Evolutionary conservation across 345 rosid species (phyloP).

Genomic region (Populus ilicifolia): DNA sequence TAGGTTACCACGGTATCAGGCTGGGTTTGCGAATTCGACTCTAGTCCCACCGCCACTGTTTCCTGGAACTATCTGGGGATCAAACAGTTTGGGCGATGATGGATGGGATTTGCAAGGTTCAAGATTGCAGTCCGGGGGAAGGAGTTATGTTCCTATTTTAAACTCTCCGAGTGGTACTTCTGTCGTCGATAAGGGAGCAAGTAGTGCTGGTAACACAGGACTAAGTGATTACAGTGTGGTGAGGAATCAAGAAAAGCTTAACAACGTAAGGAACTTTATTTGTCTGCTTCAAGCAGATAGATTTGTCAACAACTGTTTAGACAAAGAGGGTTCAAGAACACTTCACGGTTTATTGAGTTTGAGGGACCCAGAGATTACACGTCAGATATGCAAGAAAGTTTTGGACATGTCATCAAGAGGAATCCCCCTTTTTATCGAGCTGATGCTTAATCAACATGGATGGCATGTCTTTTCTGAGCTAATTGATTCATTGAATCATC

Average conservation of each 20-base stretch:
- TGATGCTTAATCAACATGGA: constrained; percentile 19
- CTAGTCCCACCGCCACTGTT: not conserved
- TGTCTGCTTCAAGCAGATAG: not conserved
- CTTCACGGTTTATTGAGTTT: not conserved
- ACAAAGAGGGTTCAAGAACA: constrained; percentile 7
- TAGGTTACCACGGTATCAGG: not conserved
- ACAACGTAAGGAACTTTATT: not conserved
- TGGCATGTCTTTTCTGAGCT: constrained; percentile 17
- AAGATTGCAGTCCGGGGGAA: not conserved
- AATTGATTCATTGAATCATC: constrained; percentile 12
- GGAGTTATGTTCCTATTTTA: not conserved
- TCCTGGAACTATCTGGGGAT: not conserved
- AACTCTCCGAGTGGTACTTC: not conserved
- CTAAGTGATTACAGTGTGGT: not conserved
- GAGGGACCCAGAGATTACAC: not conserved
- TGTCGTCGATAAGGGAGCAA: not conserved
- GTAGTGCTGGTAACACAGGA: not conserved
- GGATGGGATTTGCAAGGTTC: not conserved
- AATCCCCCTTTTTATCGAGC: not conserved
- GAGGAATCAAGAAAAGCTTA: not conserved
- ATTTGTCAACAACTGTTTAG: not conserved
- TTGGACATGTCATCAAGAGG: not conserved
- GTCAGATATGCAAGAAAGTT: not conserved
- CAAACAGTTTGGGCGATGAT: not conserved
- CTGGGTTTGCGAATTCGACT: not conserved